Conservation (phyloP, 169 alveolate species). For the Eimeria necatrix region DNA sequence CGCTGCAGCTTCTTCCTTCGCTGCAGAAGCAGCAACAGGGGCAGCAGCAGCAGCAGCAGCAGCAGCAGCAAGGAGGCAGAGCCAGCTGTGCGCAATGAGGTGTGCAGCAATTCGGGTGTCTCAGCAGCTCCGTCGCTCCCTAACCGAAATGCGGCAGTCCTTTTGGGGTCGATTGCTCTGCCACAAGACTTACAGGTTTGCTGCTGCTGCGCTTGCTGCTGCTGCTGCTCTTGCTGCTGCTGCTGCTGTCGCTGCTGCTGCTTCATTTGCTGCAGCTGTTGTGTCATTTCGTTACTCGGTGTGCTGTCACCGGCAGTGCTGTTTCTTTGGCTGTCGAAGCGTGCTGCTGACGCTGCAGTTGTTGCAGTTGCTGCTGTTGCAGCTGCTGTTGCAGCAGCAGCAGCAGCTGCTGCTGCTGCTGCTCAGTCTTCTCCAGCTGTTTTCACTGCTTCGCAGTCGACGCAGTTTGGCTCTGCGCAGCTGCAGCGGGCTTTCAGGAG, state of each 20-base stretch:
- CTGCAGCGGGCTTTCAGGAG: too few species aligned
- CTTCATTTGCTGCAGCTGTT: neutral
- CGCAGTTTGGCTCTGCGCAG: too few species aligned
- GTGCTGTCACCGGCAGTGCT: neutral
- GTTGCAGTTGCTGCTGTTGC: slow-evolving; percentile 56
- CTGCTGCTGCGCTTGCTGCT: slow-evolving; percentile 8
- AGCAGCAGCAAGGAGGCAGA: slow-evolving; percentile 30
- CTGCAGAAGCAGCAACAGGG: neutral
- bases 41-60: slow-evolving; percentile 57
- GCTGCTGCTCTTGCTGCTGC: slow-evolving; percentile 50
- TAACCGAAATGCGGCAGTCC: neutral
- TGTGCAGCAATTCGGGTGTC: slow-evolving; percentile 46
- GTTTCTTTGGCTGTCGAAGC: neutral
- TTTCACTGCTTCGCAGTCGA: neutral
- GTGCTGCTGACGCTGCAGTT: slow-evolving; percentile 27
- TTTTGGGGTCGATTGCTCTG: slow-evolving; percentile 20
- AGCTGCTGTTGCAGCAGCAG: slow-evolving; percentile 9
- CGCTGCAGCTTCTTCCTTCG: neutral
- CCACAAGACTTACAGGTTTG: slow-evolving; percentile 38
- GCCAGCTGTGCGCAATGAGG: slow-evolving; percentile 38
- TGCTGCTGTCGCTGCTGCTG: slow-evolving; percentile 22
- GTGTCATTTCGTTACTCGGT: neutral
- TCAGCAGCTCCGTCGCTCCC: slow-evolving; percentile 59
- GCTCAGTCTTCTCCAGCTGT: neutral
- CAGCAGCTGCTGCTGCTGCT: slow-evolving; percentile 52